These are phyloP conservation scores for Aspergillus panamensis DNA, from an alignment of 495 filamentous ascomycete species.

Conservation along the genomic window DNA sequence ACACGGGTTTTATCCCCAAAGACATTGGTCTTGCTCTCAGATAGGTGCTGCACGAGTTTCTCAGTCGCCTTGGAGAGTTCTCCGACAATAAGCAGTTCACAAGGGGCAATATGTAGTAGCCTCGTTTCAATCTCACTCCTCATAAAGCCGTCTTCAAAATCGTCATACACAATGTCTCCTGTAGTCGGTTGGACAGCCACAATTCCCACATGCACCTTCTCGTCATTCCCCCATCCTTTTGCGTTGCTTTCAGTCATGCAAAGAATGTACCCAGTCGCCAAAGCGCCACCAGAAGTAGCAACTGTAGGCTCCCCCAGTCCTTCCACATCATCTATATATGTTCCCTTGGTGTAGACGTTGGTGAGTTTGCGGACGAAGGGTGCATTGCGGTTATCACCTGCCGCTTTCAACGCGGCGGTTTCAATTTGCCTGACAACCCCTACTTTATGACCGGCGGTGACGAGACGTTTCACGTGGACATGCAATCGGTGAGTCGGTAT, in stretches of 20 bases:
- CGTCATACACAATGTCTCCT: conserved; percentile 93
- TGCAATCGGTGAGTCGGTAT: conserved; percentile 89
- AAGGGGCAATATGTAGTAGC: conserved; percentile 89
- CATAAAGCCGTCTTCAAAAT: conserved; percentile 99
- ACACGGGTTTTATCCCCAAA: conserved; percentile 89
- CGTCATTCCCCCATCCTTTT: conserved; percentile 84
- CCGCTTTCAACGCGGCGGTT: conserved; percentile 96
- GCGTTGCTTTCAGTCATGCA: conserved; percentile 87
- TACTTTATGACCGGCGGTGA: conserved; percentile 91
- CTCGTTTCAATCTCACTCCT: conserved; percentile 92
- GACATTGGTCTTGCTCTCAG: conserved; percentile 83
- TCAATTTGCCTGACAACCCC: conserved; percentile 95
- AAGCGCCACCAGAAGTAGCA: conserved; percentile 49
- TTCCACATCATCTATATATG: conserved; percentile 93
- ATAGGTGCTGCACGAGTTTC: conserved; percentile 86
- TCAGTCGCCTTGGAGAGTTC: conserved; percentile 90
- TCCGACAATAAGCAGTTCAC: conserved; percentile 94
- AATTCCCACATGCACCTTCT: conserved; percentile 89
- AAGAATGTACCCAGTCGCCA: conserved; percentile 83
- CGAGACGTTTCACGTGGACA: conserved; percentile 91
- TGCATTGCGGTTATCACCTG: conserved; percentile 88
- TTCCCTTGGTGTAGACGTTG: conserved; percentile 97
- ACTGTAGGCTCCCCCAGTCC: conserved; percentile 58
- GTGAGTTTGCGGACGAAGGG: conserved; percentile 92
- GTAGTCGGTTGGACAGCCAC: conserved; percentile 94